phyloP scores from a whole-genome alignment of 345 rosid genomes.

The Cardamine resedifolia region DNA sequence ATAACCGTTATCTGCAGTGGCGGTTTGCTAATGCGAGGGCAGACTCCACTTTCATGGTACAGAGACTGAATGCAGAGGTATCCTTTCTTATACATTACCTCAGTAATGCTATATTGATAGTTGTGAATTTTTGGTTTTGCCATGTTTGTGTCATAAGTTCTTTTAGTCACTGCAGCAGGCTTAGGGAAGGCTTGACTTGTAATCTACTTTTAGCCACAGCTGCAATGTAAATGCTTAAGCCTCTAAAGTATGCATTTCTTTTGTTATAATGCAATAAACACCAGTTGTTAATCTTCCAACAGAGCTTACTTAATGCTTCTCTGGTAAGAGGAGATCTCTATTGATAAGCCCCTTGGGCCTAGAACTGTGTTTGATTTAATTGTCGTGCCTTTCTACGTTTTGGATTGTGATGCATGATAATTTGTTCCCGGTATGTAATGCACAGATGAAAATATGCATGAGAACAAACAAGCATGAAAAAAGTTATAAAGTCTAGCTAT shows the following conservation, averaged over 20 bases:
- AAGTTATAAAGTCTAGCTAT: slow-evolving; percentile 8
- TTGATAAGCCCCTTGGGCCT: background rate
- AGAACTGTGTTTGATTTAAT: background rate
- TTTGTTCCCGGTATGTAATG: background rate
- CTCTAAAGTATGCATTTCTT: background rate
- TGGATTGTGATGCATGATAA: background rate
- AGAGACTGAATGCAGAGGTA: slow-evolving; percentile 77
- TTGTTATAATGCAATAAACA: background rate
- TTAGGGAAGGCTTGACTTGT: background rate
- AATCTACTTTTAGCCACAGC: background rate
- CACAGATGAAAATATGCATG: background rate
- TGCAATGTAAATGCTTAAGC: background rate
- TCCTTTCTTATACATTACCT: background rate
- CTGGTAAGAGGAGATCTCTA: background rate
- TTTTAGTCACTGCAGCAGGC: slow-evolving; percentile 5
- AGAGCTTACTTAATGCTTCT: background rate
- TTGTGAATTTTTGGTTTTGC: background rate
- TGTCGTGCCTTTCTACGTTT: slow-evolving; percentile 4
- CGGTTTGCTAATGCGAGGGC: slow-evolving; percentile 83
- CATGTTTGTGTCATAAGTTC: background rate
- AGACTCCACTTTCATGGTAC: slow-evolving; percentile 65
- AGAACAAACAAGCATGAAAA: background rate
- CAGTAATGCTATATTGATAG: background rate
- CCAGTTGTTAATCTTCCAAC: background rate
- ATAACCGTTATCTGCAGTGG: slow-evolving; percentile 81